A percentile compares a stretch with the other conserved stretches of the same genome.
phyloP scores from a whole-genome alignment of 371 early-diverging fungal genomes.

The Mortierella sp. region DNA sequence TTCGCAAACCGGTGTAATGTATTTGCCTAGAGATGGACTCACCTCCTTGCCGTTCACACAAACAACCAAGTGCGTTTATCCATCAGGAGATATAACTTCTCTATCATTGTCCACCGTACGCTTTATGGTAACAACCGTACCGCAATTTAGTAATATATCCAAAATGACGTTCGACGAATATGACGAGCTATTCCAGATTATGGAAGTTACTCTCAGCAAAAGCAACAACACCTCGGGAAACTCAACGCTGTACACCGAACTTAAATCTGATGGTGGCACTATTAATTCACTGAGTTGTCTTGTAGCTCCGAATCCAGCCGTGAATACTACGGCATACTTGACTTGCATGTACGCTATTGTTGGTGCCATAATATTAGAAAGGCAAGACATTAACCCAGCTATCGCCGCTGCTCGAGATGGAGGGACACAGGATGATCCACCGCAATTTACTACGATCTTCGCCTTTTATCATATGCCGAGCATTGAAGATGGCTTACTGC shows the following conservation, averaged over 20 bases:
- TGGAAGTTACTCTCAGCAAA: constrained; percentile 3
- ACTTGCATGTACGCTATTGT: neutral
- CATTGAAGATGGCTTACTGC: neutral
- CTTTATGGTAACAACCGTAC: neutral
- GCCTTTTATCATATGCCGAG: neutral
- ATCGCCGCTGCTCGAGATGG: neutral
- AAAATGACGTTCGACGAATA: neutral
- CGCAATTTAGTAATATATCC: neutral
- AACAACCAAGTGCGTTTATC: constrained; percentile 9
- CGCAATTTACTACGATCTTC: neutral
- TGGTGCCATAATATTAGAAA: neutral
- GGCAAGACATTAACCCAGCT: neutral
- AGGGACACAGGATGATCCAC: neutral
- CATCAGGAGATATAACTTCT: neutral
- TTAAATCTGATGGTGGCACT: neutral
- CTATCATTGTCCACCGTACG: neutral
- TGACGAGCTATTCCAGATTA: constrained; percentile 6
- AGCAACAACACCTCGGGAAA: neutral
- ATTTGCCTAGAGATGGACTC: neutral
- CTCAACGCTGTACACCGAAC: neutral
- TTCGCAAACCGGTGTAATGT: no score
- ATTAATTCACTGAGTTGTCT: neutral
- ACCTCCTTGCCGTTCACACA: neutral
- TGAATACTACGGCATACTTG: no score
- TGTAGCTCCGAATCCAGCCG: neutral